A percentile compares a stretch with the other conserved stretches of the same genome.
phyloP scores from a whole-genome alignment of 768 basidiomycete species.

The Trametes sanguinea region DNA sequence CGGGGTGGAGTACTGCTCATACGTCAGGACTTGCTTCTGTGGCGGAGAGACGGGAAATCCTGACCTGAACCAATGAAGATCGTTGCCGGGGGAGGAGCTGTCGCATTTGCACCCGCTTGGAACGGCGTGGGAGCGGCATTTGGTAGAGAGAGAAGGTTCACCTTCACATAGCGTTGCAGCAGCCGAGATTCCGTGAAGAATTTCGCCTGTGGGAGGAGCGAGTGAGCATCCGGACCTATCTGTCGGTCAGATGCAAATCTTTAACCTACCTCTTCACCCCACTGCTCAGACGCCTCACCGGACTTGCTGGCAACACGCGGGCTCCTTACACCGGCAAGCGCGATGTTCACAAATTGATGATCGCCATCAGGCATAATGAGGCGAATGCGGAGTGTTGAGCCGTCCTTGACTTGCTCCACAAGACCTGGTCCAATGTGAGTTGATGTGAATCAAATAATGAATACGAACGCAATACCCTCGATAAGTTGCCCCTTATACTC shows the following conservation, averaged over 20 bases:
- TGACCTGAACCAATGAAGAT: conserved; percentile 87
- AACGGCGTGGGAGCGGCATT: conserved; percentile 80
- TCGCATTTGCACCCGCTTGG: conserved; percentile 54
- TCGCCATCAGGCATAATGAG: conserved; percentile 85
- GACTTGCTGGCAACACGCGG: conserved; percentile 69
- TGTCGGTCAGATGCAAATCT: neutral
- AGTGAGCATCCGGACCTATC: conserved; percentile 1
- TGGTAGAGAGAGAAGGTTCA: conserved; percentile 79
- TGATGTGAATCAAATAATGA: neutral
- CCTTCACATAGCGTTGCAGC: conserved; percentile 76
- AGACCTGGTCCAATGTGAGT: conserved; percentile 54
- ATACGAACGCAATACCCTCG: conserved; percentile 58
- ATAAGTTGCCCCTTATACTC: conserved; percentile 92
- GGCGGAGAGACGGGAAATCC: conserved; percentile 15
- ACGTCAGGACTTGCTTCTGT: neutral
- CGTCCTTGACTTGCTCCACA: conserved; percentile 93
- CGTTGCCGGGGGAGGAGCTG: conserved; percentile 67
- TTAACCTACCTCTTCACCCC: conserved; percentile 80
- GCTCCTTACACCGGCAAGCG: conserved; percentile 80
- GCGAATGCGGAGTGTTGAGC: conserved; percentile 85
- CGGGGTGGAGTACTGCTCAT: conserved; percentile 76
- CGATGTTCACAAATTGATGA: conserved; percentile 88
- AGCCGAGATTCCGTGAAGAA: conserved; percentile 91
- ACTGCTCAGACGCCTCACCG: conserved; percentile 78
- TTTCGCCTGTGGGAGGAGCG: conserved; percentile 61